These are phyloP conservation scores for Scheffersomyces insectosa DNA, from an alignment of 1,139 yeast genomes.

Conservation along the genomic window DNA sequence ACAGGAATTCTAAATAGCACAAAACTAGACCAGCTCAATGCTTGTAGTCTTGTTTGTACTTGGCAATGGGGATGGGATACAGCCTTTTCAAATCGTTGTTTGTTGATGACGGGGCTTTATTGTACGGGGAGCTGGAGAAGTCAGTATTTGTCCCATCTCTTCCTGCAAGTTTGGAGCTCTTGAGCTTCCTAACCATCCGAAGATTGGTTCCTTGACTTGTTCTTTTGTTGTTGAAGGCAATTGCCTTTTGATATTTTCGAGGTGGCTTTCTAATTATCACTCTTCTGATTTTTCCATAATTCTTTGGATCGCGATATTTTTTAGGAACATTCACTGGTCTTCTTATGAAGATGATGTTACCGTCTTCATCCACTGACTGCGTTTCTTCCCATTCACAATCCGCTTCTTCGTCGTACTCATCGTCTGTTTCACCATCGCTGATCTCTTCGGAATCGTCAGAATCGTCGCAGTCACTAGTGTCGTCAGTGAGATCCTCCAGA, in stretches of 20 bases:
- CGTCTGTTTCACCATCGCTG: not conserved
- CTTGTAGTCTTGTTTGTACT: no score
- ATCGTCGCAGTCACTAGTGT: not conserved
- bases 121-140: no score
- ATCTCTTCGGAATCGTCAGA: no score
- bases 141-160: no score
- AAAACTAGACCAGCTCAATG: no score
- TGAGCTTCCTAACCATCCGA: no score
- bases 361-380: slow-evolving; percentile 20
- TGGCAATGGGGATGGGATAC: no score
- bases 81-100: no score
- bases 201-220: no score
- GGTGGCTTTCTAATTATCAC: slow-evolving; percentile 16
- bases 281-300: slow-evolving; percentile 13
- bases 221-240: not conserved
- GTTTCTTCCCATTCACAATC: slow-evolving; percentile 28
- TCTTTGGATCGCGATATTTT: slow-evolving; percentile 13
- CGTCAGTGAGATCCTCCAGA: not conserved
- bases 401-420: not conserved
- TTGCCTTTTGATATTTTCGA: not conserved
- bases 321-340: slow-evolving; percentile 23
- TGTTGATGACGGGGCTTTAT: no score
- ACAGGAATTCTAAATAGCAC: no score
- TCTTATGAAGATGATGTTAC: slow-evolving; percentile 21
- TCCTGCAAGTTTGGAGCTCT: no score